Base-by-base conservation (phyloP, 495 filamentous ascomycete species). In the Aeminium ludgeri region DNA sequence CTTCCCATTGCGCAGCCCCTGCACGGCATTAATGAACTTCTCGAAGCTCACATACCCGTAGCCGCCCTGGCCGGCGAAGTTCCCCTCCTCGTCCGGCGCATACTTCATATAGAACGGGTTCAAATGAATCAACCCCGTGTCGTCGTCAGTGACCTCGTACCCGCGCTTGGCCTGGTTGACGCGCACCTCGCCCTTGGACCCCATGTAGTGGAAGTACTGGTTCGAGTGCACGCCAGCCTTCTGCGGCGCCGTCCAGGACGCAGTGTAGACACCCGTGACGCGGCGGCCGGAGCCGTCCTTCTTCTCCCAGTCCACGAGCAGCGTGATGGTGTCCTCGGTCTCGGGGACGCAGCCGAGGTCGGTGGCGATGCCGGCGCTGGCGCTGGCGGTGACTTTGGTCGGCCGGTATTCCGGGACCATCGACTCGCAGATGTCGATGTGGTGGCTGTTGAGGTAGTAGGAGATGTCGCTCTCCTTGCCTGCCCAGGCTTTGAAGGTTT, bases 401-500 rank as follows among this genome's bases (percentile, higher is more conserved):
- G 86, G 86, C 37, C 68, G 65, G 55, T 76, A 93, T 2, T 79
- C 80, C 0, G 76, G 72, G 1, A 89, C 84, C 84, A 95, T 91
- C 19, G 73, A 80, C 60, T 86, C 85, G 59, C 75, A 80, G 48
- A 95, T 74, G 59, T 95, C 86, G 34, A 95, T 66, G 59, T 93
- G 86, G 62, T 94, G 86, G 41, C 75, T 82, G 66, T 95, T 95
- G 10, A 95, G 70, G 55, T 93, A 95, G 61, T 95, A 95, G 2
- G 76, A 82, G 51, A 94, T 93, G 61, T 94, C 86, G 27, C 76
- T 83, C 52, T 94, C 85, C 38, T 73, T 71, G 35, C 86, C 86
- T 0, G 86, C 86, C 86, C 86, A 95, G 0, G 86, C 82, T 59
- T 85, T 89, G 76, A 95, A 95, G 0, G 86, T 94, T 64, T 91